Conservation (phyloP, 805 yeast genomes). For the Teunomyces kruisii region DNA sequence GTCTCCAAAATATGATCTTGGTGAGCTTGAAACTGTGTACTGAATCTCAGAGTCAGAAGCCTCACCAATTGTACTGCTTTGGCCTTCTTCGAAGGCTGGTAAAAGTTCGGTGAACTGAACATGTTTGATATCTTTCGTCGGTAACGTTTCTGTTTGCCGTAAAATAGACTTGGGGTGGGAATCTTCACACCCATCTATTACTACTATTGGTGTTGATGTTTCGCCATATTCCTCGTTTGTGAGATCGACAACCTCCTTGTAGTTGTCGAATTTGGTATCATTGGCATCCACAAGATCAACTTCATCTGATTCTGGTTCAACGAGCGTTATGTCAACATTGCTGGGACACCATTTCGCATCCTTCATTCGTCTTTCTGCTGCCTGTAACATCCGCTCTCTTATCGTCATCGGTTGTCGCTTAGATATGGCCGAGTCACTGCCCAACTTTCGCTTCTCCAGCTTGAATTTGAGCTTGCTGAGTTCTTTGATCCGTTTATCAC, state of each 20-base stretch:
- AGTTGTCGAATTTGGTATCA: background rate
- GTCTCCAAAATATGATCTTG: slow-evolving; percentile 25
- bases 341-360: slow-evolving; percentile 51
- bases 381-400: slow-evolving; percentile 51
- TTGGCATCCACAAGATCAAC: slow-evolving; percentile 28
- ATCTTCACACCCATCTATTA: slow-evolving; percentile 23
- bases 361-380: slow-evolving; percentile 60
- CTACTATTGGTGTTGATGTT: slow-evolving; percentile 15
- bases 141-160: background rate
- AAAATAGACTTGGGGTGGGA: slow-evolving; percentile 8
- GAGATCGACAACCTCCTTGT: slow-evolving; percentile 13
- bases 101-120: slow-evolving; percentile 13
- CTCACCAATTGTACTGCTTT: background rate
- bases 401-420: slow-evolving; percentile 17
- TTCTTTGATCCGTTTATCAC: slow-evolving; percentile 42
- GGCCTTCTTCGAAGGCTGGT: slow-evolving; percentile 18
- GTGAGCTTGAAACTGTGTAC: slow-evolving; percentile 25
- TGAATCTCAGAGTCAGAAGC: slow-evolving; percentile 11
- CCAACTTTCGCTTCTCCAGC: slow-evolving; percentile 38
- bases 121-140: slow-evolving; percentile 1
- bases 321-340: slow-evolving; percentile 20
- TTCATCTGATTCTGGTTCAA: slow-evolving; percentile 47
- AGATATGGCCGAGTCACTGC: slow-evolving; percentile 12
- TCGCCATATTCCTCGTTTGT: slow-evolving; percentile 13
- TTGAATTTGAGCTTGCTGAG: slow-evolving; percentile 38